A percentile compares a stretch with the other conserved stretches of the same genome.
These are phyloP conservation scores for Suillus clintonianus DNA, from an alignment of 768 basidiomycete genomes.

Conservation along the genomic window DNA sequence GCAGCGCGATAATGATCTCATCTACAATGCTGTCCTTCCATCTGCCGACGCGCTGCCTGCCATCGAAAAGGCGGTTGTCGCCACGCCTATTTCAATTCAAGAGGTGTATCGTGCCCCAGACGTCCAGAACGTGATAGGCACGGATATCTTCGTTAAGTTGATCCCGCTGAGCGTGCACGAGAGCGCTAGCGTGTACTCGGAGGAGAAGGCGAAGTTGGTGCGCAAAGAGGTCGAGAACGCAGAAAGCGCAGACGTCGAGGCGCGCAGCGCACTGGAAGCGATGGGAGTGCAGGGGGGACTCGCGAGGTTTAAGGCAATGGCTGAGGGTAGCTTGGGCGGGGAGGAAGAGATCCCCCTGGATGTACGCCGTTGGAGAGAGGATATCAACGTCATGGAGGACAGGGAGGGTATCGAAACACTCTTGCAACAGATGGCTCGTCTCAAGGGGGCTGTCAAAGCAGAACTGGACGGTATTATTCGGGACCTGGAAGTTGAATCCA, in stretches of 20 bases:
- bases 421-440: constrained; percentile 55
- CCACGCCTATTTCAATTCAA: constrained; percentile 87
- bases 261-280: constrained; percentile 75
- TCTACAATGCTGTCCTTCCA: constrained; percentile 91
- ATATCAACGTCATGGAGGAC: constrained; percentile 70
- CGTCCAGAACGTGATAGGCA: constrained; percentile 92
- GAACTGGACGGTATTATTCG: constrained; percentile 64
- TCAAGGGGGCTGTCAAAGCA: constrained; percentile 56
- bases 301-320: constrained; percentile 68
- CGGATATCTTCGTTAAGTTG: constrained; percentile 84
- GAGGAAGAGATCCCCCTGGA: constrained; percentile 71
- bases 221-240: constrained; percentile 86
- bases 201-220: constrained; percentile 96
- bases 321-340: constrained; percentile 61
- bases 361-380: constrained; percentile 72
- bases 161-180: constrained; percentile 95
- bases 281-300: constrained; percentile 77
- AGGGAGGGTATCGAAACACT: constrained; percentile 66
- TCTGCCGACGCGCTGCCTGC: constrained; percentile 73
- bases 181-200: constrained; percentile 93
- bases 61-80: constrained; percentile 83
- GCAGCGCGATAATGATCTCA: constrained; percentile 91
- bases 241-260: constrained; percentile 81
- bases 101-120: constrained; percentile 90
- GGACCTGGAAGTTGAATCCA: constrained; percentile 79